Conservation (phyloP, 805 yeast genomes). For the Yamadazyma phyllophila region DNA sequence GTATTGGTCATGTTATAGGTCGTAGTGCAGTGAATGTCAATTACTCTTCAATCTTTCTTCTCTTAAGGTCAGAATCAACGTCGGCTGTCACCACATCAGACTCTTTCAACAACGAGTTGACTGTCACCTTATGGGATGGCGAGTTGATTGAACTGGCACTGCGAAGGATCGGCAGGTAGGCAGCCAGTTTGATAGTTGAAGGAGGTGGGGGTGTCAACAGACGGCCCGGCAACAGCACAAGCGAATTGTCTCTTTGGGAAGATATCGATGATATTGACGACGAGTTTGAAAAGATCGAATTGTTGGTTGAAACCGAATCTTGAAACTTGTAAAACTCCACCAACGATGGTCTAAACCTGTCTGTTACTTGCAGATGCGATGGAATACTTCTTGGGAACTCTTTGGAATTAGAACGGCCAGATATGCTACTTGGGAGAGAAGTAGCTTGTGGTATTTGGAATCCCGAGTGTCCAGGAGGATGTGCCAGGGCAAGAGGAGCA, state of each 20-base stretch:
- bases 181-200: background rate
- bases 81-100: background rate
- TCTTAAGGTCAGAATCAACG: constrained; percentile 1
- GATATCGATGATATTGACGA: constrained; percentile 33
- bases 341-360: constrained; percentile 34
- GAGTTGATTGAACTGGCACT: constrained; percentile 24
- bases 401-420: constrained; percentile 4
- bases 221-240: constrained; percentile 5
- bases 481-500: background rate
- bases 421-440: constrained; percentile 1
- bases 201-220: constrained; percentile 12
- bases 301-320: constrained; percentile 17
- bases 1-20: background rate
- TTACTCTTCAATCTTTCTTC: constrained; percentile 4
- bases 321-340: constrained; percentile 24
- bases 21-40: background rate
- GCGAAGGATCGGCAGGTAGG: constrained; percentile 9
- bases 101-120: constrained; percentile 14
- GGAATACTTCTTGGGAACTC: constrained; percentile 18
- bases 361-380: constrained; percentile 12
- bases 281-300: constrained; percentile 36
- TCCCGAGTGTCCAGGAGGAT: background rate
- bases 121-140: constrained; percentile 19
- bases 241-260: constrained; percentile 18
- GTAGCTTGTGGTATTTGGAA: background rate